These are phyloP conservation scores for Cyberlindnera suaveolens DNA, from an alignment of 805 yeast species.

Conservation along the genomic window DNA sequence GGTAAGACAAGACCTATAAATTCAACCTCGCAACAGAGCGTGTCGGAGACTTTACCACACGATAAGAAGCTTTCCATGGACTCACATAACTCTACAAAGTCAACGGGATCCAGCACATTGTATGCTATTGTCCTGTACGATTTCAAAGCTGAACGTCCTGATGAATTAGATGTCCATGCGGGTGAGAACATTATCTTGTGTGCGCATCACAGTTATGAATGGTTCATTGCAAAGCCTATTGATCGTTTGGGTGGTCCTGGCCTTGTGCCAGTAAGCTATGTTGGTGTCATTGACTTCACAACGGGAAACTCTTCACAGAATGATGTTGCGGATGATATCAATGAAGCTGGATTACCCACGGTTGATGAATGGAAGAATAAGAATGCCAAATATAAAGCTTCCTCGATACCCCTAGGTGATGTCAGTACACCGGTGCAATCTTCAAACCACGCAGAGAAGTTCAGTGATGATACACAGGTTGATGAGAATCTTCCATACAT, in stretches of 20 bases:
- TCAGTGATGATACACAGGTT: conserved; percentile 7
- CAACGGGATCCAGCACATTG: conserved; percentile 33
- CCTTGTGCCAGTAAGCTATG: conserved; percentile 85
- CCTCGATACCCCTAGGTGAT: conserved; percentile 67
- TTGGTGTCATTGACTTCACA: conserved; percentile 74
- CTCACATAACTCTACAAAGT: conserved; percentile 14
- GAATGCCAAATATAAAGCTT: conserved; percentile 89
- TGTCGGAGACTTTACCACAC: conserved; percentile 8
- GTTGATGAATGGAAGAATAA: conserved; percentile 94
- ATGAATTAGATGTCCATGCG: conserved; percentile 76
- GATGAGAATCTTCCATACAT: conserved; percentile 20
- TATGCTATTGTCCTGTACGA: conserved; percentile 86
- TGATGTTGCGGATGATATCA: conserved; percentile 52
- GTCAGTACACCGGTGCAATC: conserved; percentile 32
- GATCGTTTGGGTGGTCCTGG: conserved; percentile 97
- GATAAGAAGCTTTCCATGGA: conserved; percentile 15
- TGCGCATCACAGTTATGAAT: conserved; percentile 93
- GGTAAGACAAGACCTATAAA: conserved; percentile 41
- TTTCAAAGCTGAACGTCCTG: conserved; percentile 69
- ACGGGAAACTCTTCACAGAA: conserved; percentile 54
- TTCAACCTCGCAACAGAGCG: conserved; percentile 20
- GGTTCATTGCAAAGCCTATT: conserved; percentile 97
- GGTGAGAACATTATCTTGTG: conserved; percentile 91
- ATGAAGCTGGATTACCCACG: conserved; percentile 70
- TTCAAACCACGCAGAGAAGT: conserved; percentile 1